A percentile compares a stretch with the other conserved stretches of the same genome.
phyloP scores from a whole-genome alignment of 768 basidiomycete genomes.

The Boletus rubescentipes region DNA sequence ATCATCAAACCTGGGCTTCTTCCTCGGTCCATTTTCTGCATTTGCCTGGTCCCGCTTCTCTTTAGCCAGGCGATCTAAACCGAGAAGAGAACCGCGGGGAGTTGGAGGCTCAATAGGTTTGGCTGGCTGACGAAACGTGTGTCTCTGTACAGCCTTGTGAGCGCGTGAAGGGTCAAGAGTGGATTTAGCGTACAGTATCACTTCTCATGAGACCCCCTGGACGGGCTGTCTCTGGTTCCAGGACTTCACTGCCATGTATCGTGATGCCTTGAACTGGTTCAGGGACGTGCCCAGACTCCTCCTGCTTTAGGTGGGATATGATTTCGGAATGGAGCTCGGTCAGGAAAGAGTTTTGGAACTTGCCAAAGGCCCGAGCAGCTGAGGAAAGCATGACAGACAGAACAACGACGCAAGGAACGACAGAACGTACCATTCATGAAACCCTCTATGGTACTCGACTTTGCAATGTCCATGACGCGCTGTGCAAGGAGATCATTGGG shows the following conservation, averaged over 20 bases:
- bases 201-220: slow-evolving; percentile 74
- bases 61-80: slow-evolving; percentile 83
- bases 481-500: background rate
- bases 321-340: slow-evolving; percentile 80
- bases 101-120: slow-evolving; percentile 74
- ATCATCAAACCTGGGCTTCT: slow-evolving; percentile 59
- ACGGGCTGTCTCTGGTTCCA: slow-evolving; percentile 76
- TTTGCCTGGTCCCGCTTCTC: slow-evolving; percentile 75
- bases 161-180: background rate
- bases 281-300: slow-evolving; percentile 44
- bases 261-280: slow-evolving; percentile 74
- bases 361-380: slow-evolving; percentile 78
- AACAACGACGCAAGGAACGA: background rate
- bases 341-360: slow-evolving; percentile 79
- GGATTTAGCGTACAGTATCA: slow-evolving; percentile 51
- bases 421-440: background rate
- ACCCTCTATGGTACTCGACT: background rate
- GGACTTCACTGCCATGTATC: slow-evolving; percentile 76
- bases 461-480: background rate
- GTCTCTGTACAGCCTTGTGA: slow-evolving; percentile 47
- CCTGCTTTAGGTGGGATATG: slow-evolving; percentile 59
- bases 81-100: slow-evolving; percentile 76
- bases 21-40: slow-evolving; percentile 48
- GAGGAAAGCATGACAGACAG: background rate
- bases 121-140: slow-evolving; percentile 77